Base-by-base conservation (phyloP, 345 rosid genomes). In the Reutealis trisperma region DNA sequence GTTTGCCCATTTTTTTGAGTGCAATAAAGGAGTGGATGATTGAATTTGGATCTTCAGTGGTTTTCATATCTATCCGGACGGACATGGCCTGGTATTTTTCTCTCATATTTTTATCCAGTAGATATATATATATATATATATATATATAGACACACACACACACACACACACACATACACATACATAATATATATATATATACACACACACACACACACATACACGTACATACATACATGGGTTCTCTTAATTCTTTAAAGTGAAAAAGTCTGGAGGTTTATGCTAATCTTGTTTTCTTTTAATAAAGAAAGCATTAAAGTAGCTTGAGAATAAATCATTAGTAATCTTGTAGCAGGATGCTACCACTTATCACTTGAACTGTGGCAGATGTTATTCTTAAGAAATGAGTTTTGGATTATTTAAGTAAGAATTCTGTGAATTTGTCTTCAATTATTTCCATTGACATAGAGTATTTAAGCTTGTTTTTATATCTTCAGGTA, bases 1-100 rank as follows among this genome's bases (percentile, higher is more conserved):
- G 70, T 67, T 85, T 73, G 78, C 85, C 90, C 7, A 83, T 91
- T 42, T 91, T 70, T 75, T 81, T 94, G 78, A 89, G 93, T 79
- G 87, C 90, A 34, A 82, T 94, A 55, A 94, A 94, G 82, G 97
- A 90, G 78, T 93, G 98, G 97, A 86, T 82, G 94, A 90, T 93
- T 63, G 98, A 94, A 77, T 89, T 85, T 74, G 95, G 94, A 45
- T 78, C 90, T 19, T 83, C 88, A 15, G 83, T 82, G 91, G 74
- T 91, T 67, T 87, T 83, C 67, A 80, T 93, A 57, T 90, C 93
- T 16, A 54, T 94, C 58, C 90, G 95, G 30, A 93, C 97, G 15
- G 97, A 93, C 58, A 45, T 89, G 85, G 92, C 95, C 77, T 93
- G 97, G 98, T 94, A 93, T 59, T 72, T 37, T 51, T 67, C 64